phyloP scores from a whole-genome alignment of 169 alveolate species.

The Plasmodium inui region DNA sequence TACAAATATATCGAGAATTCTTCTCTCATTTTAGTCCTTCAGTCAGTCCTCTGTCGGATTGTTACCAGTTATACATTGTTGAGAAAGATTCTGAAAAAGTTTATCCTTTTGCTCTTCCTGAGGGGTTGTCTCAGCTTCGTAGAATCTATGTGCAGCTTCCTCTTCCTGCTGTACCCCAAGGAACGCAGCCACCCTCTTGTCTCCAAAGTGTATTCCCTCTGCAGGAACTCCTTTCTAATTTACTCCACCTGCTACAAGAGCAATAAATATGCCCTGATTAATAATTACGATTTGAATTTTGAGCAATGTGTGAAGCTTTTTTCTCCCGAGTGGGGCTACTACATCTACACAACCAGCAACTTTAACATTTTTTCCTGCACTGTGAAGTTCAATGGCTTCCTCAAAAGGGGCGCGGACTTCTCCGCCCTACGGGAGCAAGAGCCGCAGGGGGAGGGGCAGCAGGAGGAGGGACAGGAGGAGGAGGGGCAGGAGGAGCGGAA shows the following conservation, averaged over 20 bases:
- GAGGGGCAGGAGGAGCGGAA: background rate
- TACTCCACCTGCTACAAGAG: conserved; percentile 45
- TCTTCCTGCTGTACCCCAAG: conserved; percentile 15
- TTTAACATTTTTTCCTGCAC: conserved; percentile 50
- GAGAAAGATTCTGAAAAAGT: conserved; percentile 6
- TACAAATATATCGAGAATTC: conserved; percentile 66
- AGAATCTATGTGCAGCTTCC: conserved; percentile 20
- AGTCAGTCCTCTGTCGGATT: conserved; percentile 38
- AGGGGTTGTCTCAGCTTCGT: conserved; percentile 63
- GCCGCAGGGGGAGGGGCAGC: background rate
- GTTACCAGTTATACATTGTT: background rate
- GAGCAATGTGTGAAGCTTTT: conserved; percentile 26
- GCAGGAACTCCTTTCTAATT: conserved; percentile 31
- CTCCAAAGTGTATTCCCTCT: conserved; percentile 7
- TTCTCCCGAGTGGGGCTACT: conserved; percentile 75
- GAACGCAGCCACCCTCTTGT: conserved; percentile 6
- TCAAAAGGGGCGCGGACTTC: conserved; percentile 24
- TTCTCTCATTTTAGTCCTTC: conserved; percentile 15
- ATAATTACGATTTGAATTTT: conserved; percentile 15
- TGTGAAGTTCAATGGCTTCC: conserved; percentile 54
- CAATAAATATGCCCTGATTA: conserved; percentile 40
- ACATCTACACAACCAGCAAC: conserved; percentile 61
- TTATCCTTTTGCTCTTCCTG: conserved; percentile 26
- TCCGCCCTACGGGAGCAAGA: background rate
- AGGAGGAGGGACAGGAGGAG: too few species aligned